These are phyloP conservation scores for Stipa capillata DNA, from an alignment of 176 grass and related monocot species.

Conservation along the genomic window DNA sequence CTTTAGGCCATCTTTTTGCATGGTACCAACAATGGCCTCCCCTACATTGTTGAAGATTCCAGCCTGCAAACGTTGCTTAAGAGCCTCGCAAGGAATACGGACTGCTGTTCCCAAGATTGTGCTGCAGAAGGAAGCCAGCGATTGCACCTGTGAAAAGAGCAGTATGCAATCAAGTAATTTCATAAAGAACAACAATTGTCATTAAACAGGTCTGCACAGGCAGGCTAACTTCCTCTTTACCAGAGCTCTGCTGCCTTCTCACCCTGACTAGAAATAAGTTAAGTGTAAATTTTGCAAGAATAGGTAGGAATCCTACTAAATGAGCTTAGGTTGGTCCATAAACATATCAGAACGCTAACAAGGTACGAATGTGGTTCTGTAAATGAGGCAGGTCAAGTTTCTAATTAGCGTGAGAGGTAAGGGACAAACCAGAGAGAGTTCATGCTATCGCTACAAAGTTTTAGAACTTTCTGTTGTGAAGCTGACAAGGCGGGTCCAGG, in stretches of 20 bases:
- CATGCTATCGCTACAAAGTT: background rate
- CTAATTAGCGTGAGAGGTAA: background rate
- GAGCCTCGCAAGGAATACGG: slow-evolving; percentile 84
- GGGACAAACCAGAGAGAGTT: background rate
- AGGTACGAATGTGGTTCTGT: background rate
- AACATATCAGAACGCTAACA: background rate
- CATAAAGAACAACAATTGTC: background rate
- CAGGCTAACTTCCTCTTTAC: background rate
- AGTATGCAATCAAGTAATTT: background rate
- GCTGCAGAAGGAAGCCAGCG: slow-evolving; percentile 92
- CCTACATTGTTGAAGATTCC: slow-evolving; percentile 91
- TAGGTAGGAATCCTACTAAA: background rate
- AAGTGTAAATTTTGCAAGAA: background rate
- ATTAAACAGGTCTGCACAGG: background rate
- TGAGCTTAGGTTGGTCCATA: background rate
- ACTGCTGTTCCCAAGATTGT: slow-evolving; percentile 87
- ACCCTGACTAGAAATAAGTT: background rate
- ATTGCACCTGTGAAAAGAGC: slow-evolving; percentile 61
- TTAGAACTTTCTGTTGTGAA: background rate
- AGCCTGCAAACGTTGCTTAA: slow-evolving; percentile 92
- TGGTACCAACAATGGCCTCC: slow-evolving; percentile 89
- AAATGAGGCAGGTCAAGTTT: background rate
- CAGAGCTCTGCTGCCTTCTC: background rate
- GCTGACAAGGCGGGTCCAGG: background rate
- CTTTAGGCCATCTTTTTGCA: slow-evolving; percentile 60